phyloP scores from a whole-genome alignment of 257 asterid species.

The Perilla frutescens region DNA sequence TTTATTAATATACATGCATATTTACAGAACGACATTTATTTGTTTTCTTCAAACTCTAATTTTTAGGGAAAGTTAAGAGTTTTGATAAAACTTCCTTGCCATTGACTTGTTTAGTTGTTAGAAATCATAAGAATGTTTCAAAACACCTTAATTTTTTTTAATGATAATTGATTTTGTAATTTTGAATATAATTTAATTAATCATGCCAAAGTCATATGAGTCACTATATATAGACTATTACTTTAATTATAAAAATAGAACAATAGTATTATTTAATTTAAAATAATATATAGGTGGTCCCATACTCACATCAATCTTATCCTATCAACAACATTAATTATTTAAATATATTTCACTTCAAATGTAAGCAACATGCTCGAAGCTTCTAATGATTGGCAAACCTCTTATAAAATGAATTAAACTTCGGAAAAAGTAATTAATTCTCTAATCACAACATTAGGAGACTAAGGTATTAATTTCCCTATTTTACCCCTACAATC shows the following conservation, averaged over 20 bases:
- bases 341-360: not conserved
- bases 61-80: too few species aligned
- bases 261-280: not conserved
- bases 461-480: not conserved
- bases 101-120: not conserved
- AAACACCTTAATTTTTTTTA: not conserved
- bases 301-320: slow-evolving; percentile 19
- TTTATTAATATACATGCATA: too few species aligned
- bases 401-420: not conserved
- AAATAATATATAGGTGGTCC: slow-evolving; percentile 20
- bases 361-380: slow-evolving; percentile 16
- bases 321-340: not conserved
- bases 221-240: not conserved
- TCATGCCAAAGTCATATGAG: not conserved
- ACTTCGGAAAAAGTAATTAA: too few species aligned
- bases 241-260: not conserved
- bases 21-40: too few species aligned
- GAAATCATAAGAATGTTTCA: slow-evolving; percentile 7
- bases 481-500: not conserved
- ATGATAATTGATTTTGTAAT: not conserved
- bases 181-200: not conserved
- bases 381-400: slow-evolving; percentile 25
- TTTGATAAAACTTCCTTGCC: too few species aligned
- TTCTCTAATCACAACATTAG: not conserved
- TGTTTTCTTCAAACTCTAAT: too few species aligned